phyloP scores from a whole-genome alignment of 2,329 filamentous ascomycete genomes.

The Paraphaeosphaeria sporulosa region DNA sequence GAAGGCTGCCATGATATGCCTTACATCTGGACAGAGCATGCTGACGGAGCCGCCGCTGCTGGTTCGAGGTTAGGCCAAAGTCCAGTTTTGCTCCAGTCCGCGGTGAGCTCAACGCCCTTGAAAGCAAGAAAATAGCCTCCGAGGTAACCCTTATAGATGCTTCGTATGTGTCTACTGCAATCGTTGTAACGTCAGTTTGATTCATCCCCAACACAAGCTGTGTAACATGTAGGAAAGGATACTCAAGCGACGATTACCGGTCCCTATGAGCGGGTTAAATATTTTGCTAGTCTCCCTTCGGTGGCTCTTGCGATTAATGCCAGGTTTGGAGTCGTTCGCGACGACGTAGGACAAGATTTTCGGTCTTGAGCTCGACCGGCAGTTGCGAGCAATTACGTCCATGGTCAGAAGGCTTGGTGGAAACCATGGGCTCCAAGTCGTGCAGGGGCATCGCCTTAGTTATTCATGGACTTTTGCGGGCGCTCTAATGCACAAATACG shows the following conservation, averaged over 20 bases:
- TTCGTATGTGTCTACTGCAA: not conserved
- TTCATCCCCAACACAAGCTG: not conserved
- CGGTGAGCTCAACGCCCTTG: not conserved
- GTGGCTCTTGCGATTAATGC: not conserved
- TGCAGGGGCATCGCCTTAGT: not conserved
- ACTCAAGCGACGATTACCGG: not conserved
- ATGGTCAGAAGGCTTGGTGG: not conserved
- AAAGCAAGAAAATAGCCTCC: not conserved
- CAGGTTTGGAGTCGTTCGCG: no score
- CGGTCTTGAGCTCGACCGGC: not conserved
- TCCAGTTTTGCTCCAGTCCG: not conserved
- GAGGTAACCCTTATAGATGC: not conserved
- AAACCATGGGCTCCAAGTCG: not conserved
- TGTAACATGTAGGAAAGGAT: not conserved
- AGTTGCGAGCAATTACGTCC: not conserved
- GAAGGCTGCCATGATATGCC: not conserved
- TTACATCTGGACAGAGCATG: not conserved
- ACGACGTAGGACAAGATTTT: not conserved
- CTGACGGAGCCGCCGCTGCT: not conserved
- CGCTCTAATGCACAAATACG: no score
- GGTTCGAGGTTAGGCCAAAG: not conserved
- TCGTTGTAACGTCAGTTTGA: not conserved
- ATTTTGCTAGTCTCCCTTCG: not conserved
- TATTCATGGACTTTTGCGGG: not conserved
- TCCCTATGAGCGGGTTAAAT: not conserved